A percentile compares a stretch with the other conserved stretches of the same genome.
phyloP scores from a whole-genome alignment of 495 filamentous ascomycete species.

The Penicillium robsamsonii region DNA sequence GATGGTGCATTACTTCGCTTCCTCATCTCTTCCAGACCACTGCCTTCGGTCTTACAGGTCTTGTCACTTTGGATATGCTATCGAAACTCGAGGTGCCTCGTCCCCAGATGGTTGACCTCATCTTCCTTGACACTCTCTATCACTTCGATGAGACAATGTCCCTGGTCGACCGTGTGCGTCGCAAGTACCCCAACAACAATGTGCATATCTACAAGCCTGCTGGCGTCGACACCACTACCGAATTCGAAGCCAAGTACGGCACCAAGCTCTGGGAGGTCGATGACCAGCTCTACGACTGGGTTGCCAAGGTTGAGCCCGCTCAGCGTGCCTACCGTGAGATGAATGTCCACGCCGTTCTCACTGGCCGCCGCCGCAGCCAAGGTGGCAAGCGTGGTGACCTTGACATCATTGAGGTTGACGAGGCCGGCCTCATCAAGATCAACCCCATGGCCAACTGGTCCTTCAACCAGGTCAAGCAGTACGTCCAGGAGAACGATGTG shows the following conservation, averaged over 20 bases:
- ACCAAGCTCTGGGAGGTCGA: conserved; percentile 81
- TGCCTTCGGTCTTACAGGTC: conserved; percentile 92
- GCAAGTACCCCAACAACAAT: conserved; percentile 70
- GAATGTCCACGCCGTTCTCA: conserved; percentile 86
- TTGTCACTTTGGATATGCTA: conserved; percentile 93
- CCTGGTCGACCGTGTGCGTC: conserved; percentile 74
- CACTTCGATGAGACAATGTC: conserved; percentile 89
- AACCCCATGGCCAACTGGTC: conserved; percentile 98
- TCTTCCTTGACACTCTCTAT: conserved; percentile 96
- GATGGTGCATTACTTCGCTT: conserved; percentile 87
- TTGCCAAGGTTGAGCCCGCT: conserved; percentile 95
- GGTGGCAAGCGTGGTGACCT: conserved; percentile 89
- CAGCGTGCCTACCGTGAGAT: conserved; percentile 89
- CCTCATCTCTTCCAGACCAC: conserved; percentile 93
- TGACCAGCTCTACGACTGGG: conserved; percentile 89
- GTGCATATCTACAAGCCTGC: conserved; percentile 88
- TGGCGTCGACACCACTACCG: conserved; percentile 61
- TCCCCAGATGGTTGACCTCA: conserved; percentile 71
- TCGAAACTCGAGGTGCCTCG: conserved; percentile 75
- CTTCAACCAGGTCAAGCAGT: conserved; percentile 83
- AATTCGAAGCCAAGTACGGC: conserved; percentile 82
- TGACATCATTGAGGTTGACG: conserved; percentile 87
- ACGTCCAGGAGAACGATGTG: conserved; percentile 79
- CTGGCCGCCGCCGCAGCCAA: conserved; percentile 89
- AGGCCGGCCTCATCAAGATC: conserved; percentile 91